These are phyloP conservation scores for Trametes sanguinea DNA, from an alignment of 768 basidiomycete genomes.

Conservation along the genomic window DNA sequence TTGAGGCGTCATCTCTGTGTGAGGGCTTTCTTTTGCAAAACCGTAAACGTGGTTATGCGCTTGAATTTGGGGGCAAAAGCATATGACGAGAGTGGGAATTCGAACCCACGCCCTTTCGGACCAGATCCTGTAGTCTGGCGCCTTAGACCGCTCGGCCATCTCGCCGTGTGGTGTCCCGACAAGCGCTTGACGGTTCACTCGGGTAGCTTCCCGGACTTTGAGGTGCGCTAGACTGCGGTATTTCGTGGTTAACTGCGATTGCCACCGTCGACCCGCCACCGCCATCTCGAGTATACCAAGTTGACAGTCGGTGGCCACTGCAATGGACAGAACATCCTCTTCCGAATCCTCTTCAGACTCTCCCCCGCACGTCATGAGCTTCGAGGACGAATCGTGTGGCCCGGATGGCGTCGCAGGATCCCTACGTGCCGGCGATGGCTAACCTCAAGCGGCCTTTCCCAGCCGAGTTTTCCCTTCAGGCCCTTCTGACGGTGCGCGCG, in stretches of 20 bases:
- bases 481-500: constrained; percentile 16
- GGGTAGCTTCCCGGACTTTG: too few relatives aligned
- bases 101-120: constrained; percentile 54
- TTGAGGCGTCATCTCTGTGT: too few relatives aligned
- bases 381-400: not conserved
- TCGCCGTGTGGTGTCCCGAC: constrained; percentile 32
- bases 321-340: constrained; percentile 28
- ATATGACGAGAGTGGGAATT: constrained; percentile 43
- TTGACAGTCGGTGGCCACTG: too few relatives aligned
- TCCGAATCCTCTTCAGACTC: constrained; percentile 28
- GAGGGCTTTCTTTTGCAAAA: too few relatives aligned
- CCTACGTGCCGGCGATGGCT: not conserved
- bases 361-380: not conserved
- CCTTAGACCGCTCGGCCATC: constrained; percentile 91
- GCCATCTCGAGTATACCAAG: too few relatives aligned
- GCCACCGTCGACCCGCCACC: too few relatives aligned
- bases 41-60: too few relatives aligned
- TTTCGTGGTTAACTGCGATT: too few relatives aligned
- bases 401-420: not conserved
- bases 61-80: too few relatives aligned
- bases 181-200: too few relatives aligned
- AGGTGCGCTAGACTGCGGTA: too few relatives aligned
- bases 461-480: constrained; percentile 1
- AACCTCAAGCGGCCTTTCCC: constrained; percentile 16
- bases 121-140: constrained; percentile 62